Base-by-base conservation (phyloP, 2,329 filamentous ascomycete genomes). In the Teratosphaeria pseudoeucalypti region DNA sequence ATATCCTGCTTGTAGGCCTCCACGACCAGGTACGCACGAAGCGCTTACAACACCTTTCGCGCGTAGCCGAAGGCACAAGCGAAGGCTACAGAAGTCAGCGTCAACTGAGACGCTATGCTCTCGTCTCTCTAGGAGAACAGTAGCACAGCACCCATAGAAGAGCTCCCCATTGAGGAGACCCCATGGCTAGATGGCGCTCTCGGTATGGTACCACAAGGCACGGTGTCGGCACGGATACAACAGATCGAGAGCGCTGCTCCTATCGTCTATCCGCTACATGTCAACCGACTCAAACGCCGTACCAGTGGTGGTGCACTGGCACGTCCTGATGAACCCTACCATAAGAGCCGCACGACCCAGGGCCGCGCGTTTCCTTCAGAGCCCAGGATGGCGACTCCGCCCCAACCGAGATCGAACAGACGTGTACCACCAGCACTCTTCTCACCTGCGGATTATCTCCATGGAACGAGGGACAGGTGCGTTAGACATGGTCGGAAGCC, bases 401-500 rank as follows among this genome's bases (percentile, higher is more conserved):
- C 34, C 54, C 62, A 56, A 27, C 2, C 14, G 7, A 29, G 14
- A 16, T 14, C 32, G 32, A 27, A 16, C 11, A 16, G 32, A 34
- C 55, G 55, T 56, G 27, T 34, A 27, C 55, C 55, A n/a, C 55
- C 32, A 14, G 29, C 27, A 6, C 23, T n/a, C 61, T 64, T 55
- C 53, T 70, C 47, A 11, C 56, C 62, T 9, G 58, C 57, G 3
- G 53, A 57, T n/a, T 61, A 57, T 29, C 53, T 64, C 10, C 60
- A 64, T 23, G 68, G 69, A 6, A 69, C 66, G 23, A 62, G 63
- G 26, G 59, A 64, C 26, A 63, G 63, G 19, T 72, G 70, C 58
- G 62, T 67, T 27, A 65, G 71, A 12, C 71, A 73, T 63, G 68
- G 70, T 26, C 64, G 71, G 2, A 67, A 63, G 54, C 64, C 57